Percentiles rank a stretch among this genome's conserved stretches.
Evolutionary conservation across 2,329 filamentous ascomycete species (phyloP).

Genomic region (Exophiala viscosa): DNA sequence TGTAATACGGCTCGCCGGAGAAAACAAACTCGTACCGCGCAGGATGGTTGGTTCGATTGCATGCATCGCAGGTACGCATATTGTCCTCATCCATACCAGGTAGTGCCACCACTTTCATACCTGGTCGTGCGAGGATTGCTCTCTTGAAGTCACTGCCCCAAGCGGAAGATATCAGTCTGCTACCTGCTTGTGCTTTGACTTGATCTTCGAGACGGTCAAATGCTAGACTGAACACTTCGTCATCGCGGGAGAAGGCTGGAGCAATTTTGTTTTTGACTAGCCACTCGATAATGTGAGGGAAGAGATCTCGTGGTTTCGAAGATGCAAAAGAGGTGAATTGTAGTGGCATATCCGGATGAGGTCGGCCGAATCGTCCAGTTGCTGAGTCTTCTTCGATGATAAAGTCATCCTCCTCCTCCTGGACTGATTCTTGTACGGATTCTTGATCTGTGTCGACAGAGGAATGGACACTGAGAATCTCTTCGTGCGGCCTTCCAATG

Average conservation of each 20-base stretch:
- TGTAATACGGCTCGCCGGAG: conserved; percentile 62
- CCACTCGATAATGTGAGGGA: conserved; percentile 72
- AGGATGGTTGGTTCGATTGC: conserved; percentile 65
- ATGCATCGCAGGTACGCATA: conserved; percentile 59
- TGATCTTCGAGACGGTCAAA: conserved; percentile 71
- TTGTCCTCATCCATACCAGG: conserved; percentile 19
- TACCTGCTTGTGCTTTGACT: conserved; percentile 62
- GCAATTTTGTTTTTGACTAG: conserved; percentile 76
- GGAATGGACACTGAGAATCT: conserved; percentile 5
- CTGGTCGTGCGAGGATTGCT: conserved; percentile 63
- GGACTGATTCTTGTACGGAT: conserved; percentile 18
- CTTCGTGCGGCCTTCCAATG: conserved; percentile 16
- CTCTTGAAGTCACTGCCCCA: conserved; percentile 67
- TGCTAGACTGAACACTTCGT: conserved; percentile 63
- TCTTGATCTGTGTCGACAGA: conserved; percentile 20
- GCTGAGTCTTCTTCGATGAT: conserved; percentile 60
- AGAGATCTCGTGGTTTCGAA: conserved; percentile 67
- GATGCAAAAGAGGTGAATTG: conserved; percentile 65
- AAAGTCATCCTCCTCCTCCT: conserved; percentile 60
- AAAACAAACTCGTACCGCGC: conserved; percentile 64
- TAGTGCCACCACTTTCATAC: conserved; percentile 46
- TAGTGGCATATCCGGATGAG: conserved; percentile 59
- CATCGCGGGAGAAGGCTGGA: conserved; percentile 61
- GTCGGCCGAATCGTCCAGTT: conserved; percentile 52
- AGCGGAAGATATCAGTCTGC: conserved; percentile 66